Percentiles rank a stretch among this genome's conserved stretches.
phyloP scores from a whole-genome alignment of 2,329 filamentous ascomycete species.

The Fusarium paranaense region DNA sequence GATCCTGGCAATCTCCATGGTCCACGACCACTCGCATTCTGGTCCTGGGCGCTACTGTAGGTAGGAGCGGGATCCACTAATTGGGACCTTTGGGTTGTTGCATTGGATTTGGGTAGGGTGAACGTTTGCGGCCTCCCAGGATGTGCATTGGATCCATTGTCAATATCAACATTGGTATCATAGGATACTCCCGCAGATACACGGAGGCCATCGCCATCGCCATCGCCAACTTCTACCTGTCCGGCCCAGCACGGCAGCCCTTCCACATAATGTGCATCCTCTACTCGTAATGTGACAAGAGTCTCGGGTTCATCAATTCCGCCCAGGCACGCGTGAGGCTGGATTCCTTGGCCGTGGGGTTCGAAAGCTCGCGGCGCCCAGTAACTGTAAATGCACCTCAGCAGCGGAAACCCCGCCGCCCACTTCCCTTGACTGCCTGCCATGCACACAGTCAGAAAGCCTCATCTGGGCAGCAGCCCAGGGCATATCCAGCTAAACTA shows the following conservation, averaged over 20 bases:
- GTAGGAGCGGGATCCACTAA: slow-evolving; percentile 20
- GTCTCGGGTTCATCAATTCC: not conserved
- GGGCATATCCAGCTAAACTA: not conserved
- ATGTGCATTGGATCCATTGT: not conserved
- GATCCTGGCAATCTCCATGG: slow-evolving; percentile 30
- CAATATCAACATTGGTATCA: not conserved
- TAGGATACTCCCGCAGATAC: not conserved
- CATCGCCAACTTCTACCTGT: not conserved
- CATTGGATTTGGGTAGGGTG: not conserved
- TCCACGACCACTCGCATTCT: slow-evolving; percentile 7
- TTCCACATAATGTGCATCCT: not conserved
- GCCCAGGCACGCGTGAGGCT: not conserved
- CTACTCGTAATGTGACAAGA: not conserved
- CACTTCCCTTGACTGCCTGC: not conserved
- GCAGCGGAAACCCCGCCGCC: not conserved
- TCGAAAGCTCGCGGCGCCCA: not conserved
- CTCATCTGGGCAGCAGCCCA: not conserved
- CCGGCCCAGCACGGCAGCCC: not conserved
- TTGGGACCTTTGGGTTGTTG: not conserved
- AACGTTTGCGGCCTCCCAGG: slow-evolving; percentile 8
- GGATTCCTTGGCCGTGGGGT: not conserved
- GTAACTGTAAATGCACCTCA: slow-evolving; percentile 11
- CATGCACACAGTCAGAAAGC: slow-evolving; percentile 2
- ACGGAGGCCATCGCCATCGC: not conserved
- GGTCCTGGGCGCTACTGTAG: slow-evolving; percentile 13